Conservation (phyloP, 768 basidiomycete species). For the Imleria badia region DNA sequence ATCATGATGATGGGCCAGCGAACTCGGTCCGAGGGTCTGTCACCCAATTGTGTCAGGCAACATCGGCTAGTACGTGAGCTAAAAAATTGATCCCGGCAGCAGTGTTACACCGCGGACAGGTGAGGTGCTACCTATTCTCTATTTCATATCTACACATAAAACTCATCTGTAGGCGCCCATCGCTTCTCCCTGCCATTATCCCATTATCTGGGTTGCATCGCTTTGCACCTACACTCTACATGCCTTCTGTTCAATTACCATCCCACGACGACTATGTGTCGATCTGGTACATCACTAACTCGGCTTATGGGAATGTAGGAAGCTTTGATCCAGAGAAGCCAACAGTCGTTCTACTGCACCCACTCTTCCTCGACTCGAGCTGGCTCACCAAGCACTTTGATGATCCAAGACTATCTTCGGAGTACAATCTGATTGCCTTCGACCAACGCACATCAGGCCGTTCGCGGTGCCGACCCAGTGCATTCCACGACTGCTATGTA, state of each 20-base stretch:
- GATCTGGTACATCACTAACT: conserved; percentile 71
- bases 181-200: not conserved
- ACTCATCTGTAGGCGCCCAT: conserved; percentile 6
- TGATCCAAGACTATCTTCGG: conserved; percentile 56
- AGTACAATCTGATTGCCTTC: conserved; percentile 73
- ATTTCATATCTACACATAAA: conserved; percentile 23
- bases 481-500: conserved; percentile 71
- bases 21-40: not conserved
- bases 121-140: conserved; percentile 1
- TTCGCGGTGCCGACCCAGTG: conserved; percentile 52
- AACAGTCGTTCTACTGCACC: conserved; percentile 66
- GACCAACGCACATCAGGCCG: conserved; percentile 66
- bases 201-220: not conserved
- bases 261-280: conserved; percentile 65
- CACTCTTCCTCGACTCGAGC: conserved; percentile 63
- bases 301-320: conserved; percentile 55
- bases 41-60: conserved; percentile 21
- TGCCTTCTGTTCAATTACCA: conserved; percentile 71
- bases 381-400: conserved; percentile 69
- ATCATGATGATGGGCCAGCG: not conserved
- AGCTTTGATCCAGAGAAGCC: conserved; percentile 66
- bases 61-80: conserved; percentile 21
- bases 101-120: conserved; percentile 8
- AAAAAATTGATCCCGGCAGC: conserved; percentile 22
- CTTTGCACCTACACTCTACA: conserved; percentile 41